Percentiles rank a stretch among this genome's conserved stretches.
These are phyloP conservation scores for Ceratocystis destructans DNA, from an alignment of 2,329 filamentous ascomycete genomes.

Conservation along the genomic window DNA sequence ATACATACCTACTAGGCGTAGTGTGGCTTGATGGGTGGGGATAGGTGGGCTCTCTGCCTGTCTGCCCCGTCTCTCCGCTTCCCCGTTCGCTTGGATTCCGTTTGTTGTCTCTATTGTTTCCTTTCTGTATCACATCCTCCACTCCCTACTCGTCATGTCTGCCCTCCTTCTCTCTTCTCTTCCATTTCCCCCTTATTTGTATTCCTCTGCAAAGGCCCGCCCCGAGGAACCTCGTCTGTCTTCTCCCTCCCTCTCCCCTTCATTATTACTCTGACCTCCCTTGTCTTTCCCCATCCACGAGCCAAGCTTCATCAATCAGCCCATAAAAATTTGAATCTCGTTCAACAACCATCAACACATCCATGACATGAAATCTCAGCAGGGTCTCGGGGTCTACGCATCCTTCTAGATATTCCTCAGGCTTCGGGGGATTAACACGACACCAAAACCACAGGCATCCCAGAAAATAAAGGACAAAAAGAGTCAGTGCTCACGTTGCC, in stretches of 20 bases:
- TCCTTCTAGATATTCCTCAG: neutral
- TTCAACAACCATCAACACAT: neutral
- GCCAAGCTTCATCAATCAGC: neutral
- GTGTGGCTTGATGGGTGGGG: neutral
- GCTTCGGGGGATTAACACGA: neutral
- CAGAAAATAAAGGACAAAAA: neutral
- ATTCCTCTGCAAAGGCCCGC: neutral
- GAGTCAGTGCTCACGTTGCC: neutral
- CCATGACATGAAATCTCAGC: neutral
- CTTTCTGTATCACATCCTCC: neutral
- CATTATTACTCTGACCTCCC: neutral
- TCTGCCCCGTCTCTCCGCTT: neutral
- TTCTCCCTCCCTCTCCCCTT: neutral
- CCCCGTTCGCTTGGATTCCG: neutral
- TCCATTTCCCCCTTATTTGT: neutral
- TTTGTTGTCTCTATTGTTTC: neutral
- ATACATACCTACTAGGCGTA: neutral
- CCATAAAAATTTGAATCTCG: neutral
- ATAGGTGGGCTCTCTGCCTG: neutral
- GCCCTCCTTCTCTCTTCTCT: neutral
- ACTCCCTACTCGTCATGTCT: neutral
- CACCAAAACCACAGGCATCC: neutral
- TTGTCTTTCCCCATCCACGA: neutral
- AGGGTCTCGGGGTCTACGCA: slow-evolving; percentile 1
- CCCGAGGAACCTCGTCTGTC: neutral